These are phyloP conservation scores for Pseudoscleropodium purum DNA, from an alignment of 225 moss, liverwort and hornwort genomes.

Conservation along the genomic window DNA sequence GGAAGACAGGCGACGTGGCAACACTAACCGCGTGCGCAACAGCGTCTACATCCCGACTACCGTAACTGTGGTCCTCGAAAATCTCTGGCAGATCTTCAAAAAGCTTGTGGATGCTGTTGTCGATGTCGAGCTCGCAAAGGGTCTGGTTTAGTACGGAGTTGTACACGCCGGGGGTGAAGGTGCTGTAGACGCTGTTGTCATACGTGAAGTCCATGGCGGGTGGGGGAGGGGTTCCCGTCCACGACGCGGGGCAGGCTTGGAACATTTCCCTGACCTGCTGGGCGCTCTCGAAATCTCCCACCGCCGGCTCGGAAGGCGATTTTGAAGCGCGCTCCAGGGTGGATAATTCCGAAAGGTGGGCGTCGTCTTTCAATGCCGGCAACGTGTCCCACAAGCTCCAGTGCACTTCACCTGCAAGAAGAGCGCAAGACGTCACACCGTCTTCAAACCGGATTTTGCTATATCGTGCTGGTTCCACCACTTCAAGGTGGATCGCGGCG, in stretches of 20 bases:
- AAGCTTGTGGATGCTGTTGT: constrained; percentile 25
- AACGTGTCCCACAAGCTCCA: neutral
- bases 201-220: neutral
- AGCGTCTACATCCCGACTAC: neutral
- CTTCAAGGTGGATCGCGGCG: neutral
- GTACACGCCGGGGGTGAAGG: neutral
- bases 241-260: neutral
- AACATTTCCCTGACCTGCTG: neutral
- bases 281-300: neutral
- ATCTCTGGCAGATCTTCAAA: constrained; percentile 44
- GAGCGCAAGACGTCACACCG: neutral
- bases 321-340: neutral
- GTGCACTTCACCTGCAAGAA: neutral
- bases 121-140: constrained; percentile 29
- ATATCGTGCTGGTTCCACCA: neutral
- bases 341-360: neutral
- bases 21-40: neutral
- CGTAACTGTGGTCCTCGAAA: neutral
- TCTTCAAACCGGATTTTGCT: neutral
- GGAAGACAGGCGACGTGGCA: neutral
- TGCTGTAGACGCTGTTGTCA: neutral
- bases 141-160: neutral
- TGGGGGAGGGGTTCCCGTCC: neutral
- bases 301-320: neutral
- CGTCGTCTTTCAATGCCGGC: neutral